Evolutionary conservation across 805 yeast species (phyloP), one percentile per base, ranked within the genome.

Genomic region (Candida sphagnicola): DNA sequence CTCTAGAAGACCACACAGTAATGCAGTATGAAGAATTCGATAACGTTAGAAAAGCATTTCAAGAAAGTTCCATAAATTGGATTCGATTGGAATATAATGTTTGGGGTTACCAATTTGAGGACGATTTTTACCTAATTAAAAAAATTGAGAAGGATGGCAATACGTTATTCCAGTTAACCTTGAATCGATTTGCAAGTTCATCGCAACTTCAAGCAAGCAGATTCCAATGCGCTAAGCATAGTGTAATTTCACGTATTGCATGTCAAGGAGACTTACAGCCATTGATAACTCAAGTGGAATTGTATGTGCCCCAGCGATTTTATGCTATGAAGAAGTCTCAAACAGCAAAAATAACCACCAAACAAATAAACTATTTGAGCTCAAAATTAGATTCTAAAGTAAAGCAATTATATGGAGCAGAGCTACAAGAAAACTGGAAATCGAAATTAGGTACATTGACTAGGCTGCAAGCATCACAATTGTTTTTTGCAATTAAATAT

Each of bases 401-500:
- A 4, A 36, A 36, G 15, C 25, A n/a, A 14, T 25, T 37, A 38
- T 34, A 39, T 34, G 28, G 31, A 25, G 17, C 39, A 36, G 19
- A 35, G 25, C n/a, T 14, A 21, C 2, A 37, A 34, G 24, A n/a
- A 2, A 49, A 43, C 1, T 23, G 43, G 8, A 35, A 36, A 8
- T 28, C 43, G 2, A 29, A 35, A 11, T 15, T 62, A 11, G 2
- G 18, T 8, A 11, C 18, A 3, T 13, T 61, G 21, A 30, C 25
- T 15, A 37, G 35, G 32, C 14, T 13, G 8, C 42, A 54, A 28
- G 65, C 61, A 0, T 40, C 53, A 0, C 40, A 36, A 15, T 42
- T 65, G 30, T 54, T 63, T 8, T 60, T 65, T 50, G 70, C 68
- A 1, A 17, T 47, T 18, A 51, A 46, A 28, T 61, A 53, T 39